Conservation (phyloP, 306 rosid species). For the Castanospermum australe region DNA sequence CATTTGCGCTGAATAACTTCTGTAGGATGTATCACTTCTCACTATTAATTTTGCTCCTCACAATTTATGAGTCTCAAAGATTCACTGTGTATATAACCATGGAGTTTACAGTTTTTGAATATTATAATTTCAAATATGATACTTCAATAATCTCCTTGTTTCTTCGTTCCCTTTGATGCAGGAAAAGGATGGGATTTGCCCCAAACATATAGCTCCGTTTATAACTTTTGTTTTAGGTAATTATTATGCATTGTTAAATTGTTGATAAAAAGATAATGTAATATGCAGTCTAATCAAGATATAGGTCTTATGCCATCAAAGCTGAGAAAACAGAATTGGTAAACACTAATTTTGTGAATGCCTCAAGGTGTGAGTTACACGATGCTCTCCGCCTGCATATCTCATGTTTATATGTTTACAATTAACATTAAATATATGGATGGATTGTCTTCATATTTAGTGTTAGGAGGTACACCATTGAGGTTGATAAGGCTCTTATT, state of each 20-base stretch:
- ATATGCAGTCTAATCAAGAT: conserved; percentile 6
- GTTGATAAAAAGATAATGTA: not conserved
- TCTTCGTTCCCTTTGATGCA: conserved; percentile 46
- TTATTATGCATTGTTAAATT: not conserved
- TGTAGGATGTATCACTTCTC: not conserved
- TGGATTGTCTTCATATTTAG: conserved; percentile 19
- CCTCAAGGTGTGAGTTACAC: not conserved
- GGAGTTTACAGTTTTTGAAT: not conserved
- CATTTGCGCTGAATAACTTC: conserved; percentile 4
- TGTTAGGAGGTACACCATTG: not conserved
- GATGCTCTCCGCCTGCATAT: not conserved
- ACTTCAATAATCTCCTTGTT: conserved; percentile 11
- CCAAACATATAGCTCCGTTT: conserved; percentile 38
- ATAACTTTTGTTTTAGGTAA: conserved; percentile 93
- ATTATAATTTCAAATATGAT: not conserved
- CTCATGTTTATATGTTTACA: not conserved
- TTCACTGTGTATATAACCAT: not conserved
- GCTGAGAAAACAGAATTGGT: not conserved
- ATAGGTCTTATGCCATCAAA: not conserved
- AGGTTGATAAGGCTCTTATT: not conserved
- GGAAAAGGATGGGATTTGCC: conserved; percentile 40
- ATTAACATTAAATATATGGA: not conserved
- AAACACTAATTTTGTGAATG: not conserved
- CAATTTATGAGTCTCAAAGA: not conserved
- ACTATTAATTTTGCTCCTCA: not conserved